Conservation (phyloP, 345 rosid species). For the Eucalyptus rudis region DNA sequence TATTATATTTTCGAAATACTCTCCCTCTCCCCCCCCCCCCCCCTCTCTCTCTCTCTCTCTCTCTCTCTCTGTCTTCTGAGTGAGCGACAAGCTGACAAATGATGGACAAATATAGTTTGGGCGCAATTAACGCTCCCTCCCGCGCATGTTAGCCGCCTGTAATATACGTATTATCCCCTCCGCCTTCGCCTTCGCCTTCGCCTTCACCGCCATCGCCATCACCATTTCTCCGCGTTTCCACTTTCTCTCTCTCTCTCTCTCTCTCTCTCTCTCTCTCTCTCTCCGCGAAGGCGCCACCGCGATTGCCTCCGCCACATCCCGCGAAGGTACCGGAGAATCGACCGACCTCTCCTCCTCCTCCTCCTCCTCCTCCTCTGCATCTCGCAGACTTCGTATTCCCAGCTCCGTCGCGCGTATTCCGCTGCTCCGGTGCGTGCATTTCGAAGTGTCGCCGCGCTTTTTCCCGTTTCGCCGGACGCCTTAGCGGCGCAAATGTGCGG, state of each 20-base stretch:
- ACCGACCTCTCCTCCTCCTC: not conserved
- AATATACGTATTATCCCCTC: not conserved
- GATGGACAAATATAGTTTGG: not conserved
- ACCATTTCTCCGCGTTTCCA: not conserved
- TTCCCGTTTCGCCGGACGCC: not conserved
- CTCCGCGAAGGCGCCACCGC: not conserved
- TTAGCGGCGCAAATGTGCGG: not conserved
- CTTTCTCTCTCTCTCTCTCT: not conserved
- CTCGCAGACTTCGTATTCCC: not conserved
- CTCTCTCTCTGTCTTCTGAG: not conserved
- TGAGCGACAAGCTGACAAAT: not conserved
- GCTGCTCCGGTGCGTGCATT: not conserved
- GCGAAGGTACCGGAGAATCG: not conserved
- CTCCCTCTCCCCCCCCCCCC: not conserved
- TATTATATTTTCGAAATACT: not conserved
- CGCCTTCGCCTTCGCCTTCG: not conserved
- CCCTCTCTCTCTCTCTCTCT: not conserved
- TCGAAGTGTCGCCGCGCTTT: not conserved
- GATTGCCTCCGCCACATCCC: not conserved
- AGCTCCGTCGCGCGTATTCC: not conserved
- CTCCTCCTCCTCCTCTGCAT: not conserved
- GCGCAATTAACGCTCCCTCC: not conserved
- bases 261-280: not conserved
- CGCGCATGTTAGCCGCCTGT: not conserved
- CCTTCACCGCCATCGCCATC: not conserved